Base-by-base conservation (phyloP, 768 basidiomycete species). In the Sistotremastrum suecicum region DNA sequence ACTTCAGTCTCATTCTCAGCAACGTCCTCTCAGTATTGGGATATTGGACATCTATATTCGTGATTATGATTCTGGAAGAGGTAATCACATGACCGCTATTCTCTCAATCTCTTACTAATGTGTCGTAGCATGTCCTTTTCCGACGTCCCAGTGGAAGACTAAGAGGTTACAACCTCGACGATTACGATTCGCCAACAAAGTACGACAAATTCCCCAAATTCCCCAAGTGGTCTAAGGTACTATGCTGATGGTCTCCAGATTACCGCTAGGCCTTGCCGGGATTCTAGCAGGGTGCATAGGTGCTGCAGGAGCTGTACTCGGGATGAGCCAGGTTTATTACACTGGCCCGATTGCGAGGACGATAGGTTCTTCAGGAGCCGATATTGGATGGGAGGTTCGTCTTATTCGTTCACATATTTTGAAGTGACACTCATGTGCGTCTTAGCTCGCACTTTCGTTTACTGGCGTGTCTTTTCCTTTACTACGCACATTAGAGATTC, bases 311-410 rank as follows among this genome's bases (percentile, higher is more conserved):
- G 72, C 73, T 0, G 67, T 75, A 1, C 56, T 74, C 4, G 68
- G 71, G 1, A 76, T 76, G 74, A 66, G 72, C 5, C 65, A 71
- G 48, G 62, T 60, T 5, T 72, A 72, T 71, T 75, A 73, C 46
- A 70, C 64, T 1, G 75, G 75, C 1, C 74, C 72, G 0, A 53
- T 75, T 3, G 75, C 64, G 3, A 54, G 53, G 41, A 47, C 63
- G 39, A 67, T 71, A 3, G 71, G 71, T 8, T 20, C 20, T 20
- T 66, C 55, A 35, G 73, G 74, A 31, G 73, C 70, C 1, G 74
- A 76, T 51, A 60, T 76, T 30, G 74, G 74, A 32, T 75, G 75
- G 45, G 74, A 75, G 62, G 68, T 72, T 31, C 32, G 63, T 37
- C 46, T 20, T 41, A 39, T 20, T 29, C 35, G 41, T n/a, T 34